These are phyloP conservation scores for Nannochloris sp. DNA, from an alignment of 139 green algal genomes.

Conservation along the genomic window DNA sequence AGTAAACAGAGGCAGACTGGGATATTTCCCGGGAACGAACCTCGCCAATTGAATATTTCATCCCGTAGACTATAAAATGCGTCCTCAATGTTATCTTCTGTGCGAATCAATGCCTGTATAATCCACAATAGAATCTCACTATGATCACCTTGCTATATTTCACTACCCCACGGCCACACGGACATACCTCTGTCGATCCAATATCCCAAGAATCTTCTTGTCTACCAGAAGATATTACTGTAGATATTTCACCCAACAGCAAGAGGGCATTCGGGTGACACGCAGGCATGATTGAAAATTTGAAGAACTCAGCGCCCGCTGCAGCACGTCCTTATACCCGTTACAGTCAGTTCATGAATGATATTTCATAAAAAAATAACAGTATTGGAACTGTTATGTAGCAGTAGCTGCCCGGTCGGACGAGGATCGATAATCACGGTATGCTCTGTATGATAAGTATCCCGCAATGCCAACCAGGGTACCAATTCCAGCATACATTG, in stretches of 20 bases:
- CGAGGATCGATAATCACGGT: background rate
- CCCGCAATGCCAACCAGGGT: slow-evolving; percentile 9
- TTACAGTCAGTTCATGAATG: too few relatives aligned
- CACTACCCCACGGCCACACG: too few relatives aligned
- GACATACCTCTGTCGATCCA: background rate
- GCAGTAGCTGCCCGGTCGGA: too few relatives aligned
- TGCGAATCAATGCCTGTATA: slow-evolving; percentile 48
- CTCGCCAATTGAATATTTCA: slow-evolving; percentile 70
- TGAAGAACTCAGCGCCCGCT: background rate
- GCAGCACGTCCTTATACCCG: background rate
- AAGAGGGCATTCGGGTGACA: slow-evolving; percentile 3
- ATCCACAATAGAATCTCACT: background rate
- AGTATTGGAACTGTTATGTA: too few relatives aligned
- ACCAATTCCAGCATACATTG: slow-evolving; percentile 17
- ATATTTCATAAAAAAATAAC: too few relatives aligned
- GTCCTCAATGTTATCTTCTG: slow-evolving; percentile 77
- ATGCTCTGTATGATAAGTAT: slow-evolving; percentile 21
- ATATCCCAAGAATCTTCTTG: background rate
- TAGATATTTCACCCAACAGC: background rate
- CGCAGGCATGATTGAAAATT: too few relatives aligned
- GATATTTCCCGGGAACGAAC: slow-evolving; percentile 14
- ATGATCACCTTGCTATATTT: background rate
- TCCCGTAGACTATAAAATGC: slow-evolving; percentile 67
- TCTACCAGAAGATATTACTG: background rate
- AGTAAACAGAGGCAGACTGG: background rate